Evolutionary conservation across 2,329 filamentous ascomycete genomes (phyloP).

Genomic region (Lachnellula suecica): DNA sequence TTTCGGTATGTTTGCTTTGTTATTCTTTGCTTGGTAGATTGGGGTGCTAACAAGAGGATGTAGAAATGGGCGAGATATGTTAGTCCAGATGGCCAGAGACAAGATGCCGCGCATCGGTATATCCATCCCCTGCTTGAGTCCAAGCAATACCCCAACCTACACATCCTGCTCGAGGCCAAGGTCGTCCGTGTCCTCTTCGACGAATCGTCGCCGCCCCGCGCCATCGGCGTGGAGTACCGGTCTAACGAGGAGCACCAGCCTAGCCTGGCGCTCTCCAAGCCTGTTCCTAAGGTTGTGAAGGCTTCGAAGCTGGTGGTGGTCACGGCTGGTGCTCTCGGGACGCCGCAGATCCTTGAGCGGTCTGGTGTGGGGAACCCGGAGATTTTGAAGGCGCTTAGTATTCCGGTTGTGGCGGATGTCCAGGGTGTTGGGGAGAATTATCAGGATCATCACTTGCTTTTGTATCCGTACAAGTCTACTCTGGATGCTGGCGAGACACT

Average conservation of each 20-base stretch:
- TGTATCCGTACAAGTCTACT: slow-evolving; percentile 51
- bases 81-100: slow-evolving; percentile 50
- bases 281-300: slow-evolving; percentile 37
- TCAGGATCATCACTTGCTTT: slow-evolving; percentile 54
- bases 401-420: slow-evolving; percentile 46
- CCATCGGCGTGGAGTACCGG: slow-evolving; percentile 58
- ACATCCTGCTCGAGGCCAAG: slow-evolving; percentile 56
- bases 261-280: slow-evolving; percentile 27
- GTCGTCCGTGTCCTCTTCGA: slow-evolving; percentile 56
- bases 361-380: slow-evolving; percentile 58
- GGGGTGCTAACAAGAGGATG: slow-evolving; percentile 12
- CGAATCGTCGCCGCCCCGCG: slow-evolving; percentile 43
- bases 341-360: slow-evolving; percentile 52
- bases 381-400: slow-evolving; percentile 45
- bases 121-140: slow-evolving; percentile 50
- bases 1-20: neutral
- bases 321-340: slow-evolving; percentile 38
- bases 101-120: slow-evolving; percentile 56
- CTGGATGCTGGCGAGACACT: slow-evolving; percentile 48
- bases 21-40: slow-evolving; percentile 4
- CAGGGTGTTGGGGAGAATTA: slow-evolving; percentile 54
- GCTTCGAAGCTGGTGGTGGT: slow-evolving; percentile 56
- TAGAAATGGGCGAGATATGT: slow-evolving; percentile 50
- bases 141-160: slow-evolving; percentile 54
- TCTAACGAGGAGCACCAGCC: slow-evolving; percentile 45